Conservation (phyloP, 1,139 yeast genomes). For the Geotrichum bryndzae region DNA sequence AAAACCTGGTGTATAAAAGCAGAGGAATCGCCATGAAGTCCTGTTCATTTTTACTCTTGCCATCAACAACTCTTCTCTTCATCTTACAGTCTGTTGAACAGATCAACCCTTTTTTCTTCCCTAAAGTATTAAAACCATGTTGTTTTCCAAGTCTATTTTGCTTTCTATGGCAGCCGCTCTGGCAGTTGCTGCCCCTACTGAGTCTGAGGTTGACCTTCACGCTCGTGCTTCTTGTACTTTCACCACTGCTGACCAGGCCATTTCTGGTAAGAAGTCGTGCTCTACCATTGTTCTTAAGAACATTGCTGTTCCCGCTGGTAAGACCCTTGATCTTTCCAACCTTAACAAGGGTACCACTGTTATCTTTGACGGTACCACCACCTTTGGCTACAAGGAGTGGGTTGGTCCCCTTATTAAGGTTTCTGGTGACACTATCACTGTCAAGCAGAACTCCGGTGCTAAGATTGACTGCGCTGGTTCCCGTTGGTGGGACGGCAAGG, state of each 20-base stretch:
- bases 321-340: conserved; percentile 5
- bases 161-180: not conserved
- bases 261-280: conserved; percentile 3
- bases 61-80: no score
- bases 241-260: not conserved
- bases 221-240: conserved; percentile 6
- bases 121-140: no score
- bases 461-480: conserved; percentile 8
- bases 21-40: no score
- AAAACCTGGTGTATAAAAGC: no score
- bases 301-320: conserved; percentile 11
- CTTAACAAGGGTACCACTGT: conserved; percentile 7
- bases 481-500: conserved; percentile 11
- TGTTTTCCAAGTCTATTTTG: not conserved
- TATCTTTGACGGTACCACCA: conserved; percentile 8
- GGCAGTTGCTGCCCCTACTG: conserved; percentile 4
- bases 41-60: no score
- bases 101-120: no score
- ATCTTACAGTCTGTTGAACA: no score
- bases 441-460: conserved; percentile 5
- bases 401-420: conserved; percentile 7
- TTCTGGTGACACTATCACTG: conserved; percentile 6
- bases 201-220: conserved; percentile 5
- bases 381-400: conserved; percentile 7
- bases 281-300: conserved; percentile 3